Evolutionary conservation across 148 eudicot genomes (phyloP).

Genomic region (Rhododendron williamsianum): DNA sequence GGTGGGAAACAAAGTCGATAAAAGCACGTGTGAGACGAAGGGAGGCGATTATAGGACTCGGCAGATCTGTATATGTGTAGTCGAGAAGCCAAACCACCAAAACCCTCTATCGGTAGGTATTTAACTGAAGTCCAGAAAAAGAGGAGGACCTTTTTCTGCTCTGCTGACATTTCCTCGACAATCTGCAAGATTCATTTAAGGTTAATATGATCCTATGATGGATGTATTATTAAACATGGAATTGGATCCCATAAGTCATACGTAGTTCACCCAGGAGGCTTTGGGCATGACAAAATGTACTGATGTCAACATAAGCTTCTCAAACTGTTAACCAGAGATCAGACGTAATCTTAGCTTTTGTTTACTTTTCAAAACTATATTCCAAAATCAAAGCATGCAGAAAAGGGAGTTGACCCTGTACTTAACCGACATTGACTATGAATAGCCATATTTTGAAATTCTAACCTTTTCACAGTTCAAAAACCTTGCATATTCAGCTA

Average conservation of each 20-base stretch:
- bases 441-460: not conserved
- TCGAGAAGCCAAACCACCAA: constrained; percentile 69
- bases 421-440: not conserved
- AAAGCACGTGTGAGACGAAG: constrained; percentile 93
- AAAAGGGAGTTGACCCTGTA: not conserved
- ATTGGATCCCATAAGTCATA: not conserved
- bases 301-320: not conserved
- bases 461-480: not conserved
- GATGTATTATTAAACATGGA: not conserved
- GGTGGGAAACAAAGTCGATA: constrained; percentile 64
- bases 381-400: not conserved
- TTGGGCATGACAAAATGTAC: not conserved
- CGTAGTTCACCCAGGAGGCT: not conserved
- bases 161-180: constrained; percentile 49
- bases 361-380: not conserved
- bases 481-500: not conserved
- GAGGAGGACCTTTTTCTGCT: constrained; percentile 71
- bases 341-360: not conserved
- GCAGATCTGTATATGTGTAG: constrained; percentile 50
- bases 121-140: constrained; percentile 95
- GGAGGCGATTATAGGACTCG: constrained; percentile 50
- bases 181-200: constrained; percentile 34
- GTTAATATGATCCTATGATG: not conserved
- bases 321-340: not conserved
- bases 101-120: constrained; percentile 76